A percentile compares a stretch with the other conserved stretches of the same genome.
Conservation (phyloP, 2,329 filamentous ascomycete genomes). For the Aureobasidium namibiae region DNA sequence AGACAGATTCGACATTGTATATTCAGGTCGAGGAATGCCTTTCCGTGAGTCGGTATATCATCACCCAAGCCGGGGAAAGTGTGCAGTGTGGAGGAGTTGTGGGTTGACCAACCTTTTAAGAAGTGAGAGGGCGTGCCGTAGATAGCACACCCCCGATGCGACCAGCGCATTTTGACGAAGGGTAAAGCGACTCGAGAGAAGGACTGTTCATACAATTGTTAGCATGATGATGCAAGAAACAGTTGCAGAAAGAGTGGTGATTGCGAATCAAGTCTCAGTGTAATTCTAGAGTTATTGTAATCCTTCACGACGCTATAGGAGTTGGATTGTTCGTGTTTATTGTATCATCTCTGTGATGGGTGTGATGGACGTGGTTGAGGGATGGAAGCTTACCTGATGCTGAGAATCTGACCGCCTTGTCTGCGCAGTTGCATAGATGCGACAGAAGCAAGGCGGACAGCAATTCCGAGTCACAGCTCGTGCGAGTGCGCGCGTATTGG, state of each 20-base stretch:
- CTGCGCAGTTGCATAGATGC: not conserved
- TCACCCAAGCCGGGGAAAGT: conserved; percentile 32
- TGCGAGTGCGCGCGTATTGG: not conserved
- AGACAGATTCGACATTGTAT: conserved; percentile 55
- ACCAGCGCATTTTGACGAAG: not conserved
- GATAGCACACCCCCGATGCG: not conserved
- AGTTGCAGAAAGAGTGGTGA: not conserved
- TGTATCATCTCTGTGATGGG: conserved; percentile 17
- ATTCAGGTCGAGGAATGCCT: conserved; percentile 62
- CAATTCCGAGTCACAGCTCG: not conserved
- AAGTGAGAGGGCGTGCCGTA: not conserved
- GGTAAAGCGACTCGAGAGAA: not conserved
- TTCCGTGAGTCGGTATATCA: conserved; percentile 52
- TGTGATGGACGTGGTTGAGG: not conserved
- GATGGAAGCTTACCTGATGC: not conserved
- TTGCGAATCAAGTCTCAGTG: conserved; percentile 33
- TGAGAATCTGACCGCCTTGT: not conserved
- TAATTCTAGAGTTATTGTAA: conserved; percentile 45
- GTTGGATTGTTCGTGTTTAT: conserved; percentile 47
- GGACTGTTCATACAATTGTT: not conserved
- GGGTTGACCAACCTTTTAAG: conserved; percentile 12
- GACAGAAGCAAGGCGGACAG: not conserved
- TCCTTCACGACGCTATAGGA: conserved; percentile 48
- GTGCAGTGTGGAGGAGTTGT: not conserved
- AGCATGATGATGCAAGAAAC: not conserved